phyloP scores from a whole-genome alignment of 192 early-diverging fungal genomes.

The Entomortierella lignicola region DNA sequence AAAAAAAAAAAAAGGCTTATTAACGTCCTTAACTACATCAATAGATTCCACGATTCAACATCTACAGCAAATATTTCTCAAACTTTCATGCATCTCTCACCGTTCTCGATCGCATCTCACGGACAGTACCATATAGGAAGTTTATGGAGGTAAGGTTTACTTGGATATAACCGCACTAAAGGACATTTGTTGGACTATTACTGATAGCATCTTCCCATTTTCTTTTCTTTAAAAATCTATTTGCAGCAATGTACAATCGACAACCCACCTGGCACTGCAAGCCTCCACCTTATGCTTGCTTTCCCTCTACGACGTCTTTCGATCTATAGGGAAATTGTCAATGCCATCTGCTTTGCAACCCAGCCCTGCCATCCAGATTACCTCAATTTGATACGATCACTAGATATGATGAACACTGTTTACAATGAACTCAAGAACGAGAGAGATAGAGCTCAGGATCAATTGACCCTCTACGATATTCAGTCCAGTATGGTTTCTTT shows the following conservation, averaged over 20 bases:
- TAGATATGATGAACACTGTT: slow-evolving; percentile 20
- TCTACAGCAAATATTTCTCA: slow-evolving; percentile 47
- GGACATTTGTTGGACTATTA: slow-evolving; percentile 1
- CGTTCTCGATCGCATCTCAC: slow-evolving; percentile 46
- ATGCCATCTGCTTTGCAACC: slow-evolving; percentile 32
- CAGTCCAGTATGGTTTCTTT: slow-evolving; percentile 36
- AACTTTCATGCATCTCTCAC: slow-evolving; percentile 43
- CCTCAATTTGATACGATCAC: slow-evolving; percentile 32
- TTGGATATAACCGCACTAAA: too few relatives aligned
- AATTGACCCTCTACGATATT: slow-evolving; percentile 42
- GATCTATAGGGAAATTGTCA: slow-evolving; percentile 32
- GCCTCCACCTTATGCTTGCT: slow-evolving; percentile 42
- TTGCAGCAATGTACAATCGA: slow-evolving; percentile 33
- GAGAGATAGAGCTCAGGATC: slow-evolving; percentile 29
- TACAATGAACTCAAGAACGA: slow-evolving; percentile 26
- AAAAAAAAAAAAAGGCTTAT: too few relatives aligned
- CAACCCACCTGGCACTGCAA: slow-evolving; percentile 43
- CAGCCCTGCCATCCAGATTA: slow-evolving; percentile 43
- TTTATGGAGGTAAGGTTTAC: slow-evolving; percentile 35
- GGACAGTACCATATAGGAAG: slow-evolving; percentile 36
- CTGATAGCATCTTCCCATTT: neutral
- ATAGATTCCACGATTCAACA: slow-evolving; percentile 50
- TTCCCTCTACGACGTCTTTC: slow-evolving; percentile 38
- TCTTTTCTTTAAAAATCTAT: too few relatives aligned
- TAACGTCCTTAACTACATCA: too few relatives aligned